Conservation (phyloP, 805 yeast genomes). For the Yarrowia osloensis region DNA sequence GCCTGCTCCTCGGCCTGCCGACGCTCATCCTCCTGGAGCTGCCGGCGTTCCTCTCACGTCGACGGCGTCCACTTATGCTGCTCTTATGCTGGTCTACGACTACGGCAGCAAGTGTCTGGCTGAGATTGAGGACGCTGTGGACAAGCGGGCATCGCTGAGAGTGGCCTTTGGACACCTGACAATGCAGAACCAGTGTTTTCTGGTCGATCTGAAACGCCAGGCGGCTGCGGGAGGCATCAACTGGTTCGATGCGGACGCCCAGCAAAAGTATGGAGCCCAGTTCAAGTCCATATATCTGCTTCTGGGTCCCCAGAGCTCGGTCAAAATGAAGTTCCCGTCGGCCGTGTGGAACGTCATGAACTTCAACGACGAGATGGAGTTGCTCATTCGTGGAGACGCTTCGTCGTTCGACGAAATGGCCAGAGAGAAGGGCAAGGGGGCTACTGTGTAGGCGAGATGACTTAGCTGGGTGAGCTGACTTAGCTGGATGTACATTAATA, state of each 20-base stretch:
- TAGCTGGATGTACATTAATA: neutral
- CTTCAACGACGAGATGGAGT: conserved; percentile 27
- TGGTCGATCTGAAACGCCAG: conserved; percentile 18
- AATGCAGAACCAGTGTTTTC: conserved; percentile 22
- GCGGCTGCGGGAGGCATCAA: conserved; percentile 16
- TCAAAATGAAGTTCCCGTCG: conserved; percentile 15
- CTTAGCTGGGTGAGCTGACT: neutral
- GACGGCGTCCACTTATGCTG: conserved; percentile 12
- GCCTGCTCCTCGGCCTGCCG: conserved; percentile 13
- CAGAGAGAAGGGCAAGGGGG: neutral
- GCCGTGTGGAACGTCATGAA: conserved; percentile 26
- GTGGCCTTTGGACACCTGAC: conserved; percentile 15
- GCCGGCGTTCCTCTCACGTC: conserved; percentile 13
- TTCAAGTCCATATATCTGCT: conserved; percentile 19
- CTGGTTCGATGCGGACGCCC: conserved; percentile 27
- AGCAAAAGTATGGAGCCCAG: conserved; percentile 20
- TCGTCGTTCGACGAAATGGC: neutral
- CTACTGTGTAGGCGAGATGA: neutral
- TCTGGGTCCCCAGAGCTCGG: conserved; percentile 18
- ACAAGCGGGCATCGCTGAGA: neutral
- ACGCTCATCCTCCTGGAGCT: conserved; percentile 4
- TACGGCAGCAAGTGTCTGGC: conserved; percentile 23
- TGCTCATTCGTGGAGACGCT: neutral
- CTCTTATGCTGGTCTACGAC: conserved; percentile 15
- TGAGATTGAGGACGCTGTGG: conserved; percentile 11